phyloP scores from a whole-genome alignment of 129 eudicot species.

The Ambrosia artemisiifolia region DNA sequence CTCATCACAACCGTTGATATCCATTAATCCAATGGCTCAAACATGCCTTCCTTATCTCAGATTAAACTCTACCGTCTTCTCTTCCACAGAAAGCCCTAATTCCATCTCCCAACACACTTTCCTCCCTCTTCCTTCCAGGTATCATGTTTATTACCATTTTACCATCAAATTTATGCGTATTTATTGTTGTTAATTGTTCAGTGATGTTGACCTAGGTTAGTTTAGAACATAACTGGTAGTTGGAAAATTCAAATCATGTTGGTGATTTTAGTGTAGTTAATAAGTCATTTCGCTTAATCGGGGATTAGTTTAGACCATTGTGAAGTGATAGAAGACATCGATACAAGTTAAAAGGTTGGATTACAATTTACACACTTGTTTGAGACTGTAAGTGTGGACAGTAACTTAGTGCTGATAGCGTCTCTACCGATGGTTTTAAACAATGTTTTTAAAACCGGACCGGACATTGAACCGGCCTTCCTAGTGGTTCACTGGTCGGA shows the following conservation, averaged over 20 bases:
- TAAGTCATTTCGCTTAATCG: too few relatives aligned
- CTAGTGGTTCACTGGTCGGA: too few relatives aligned
- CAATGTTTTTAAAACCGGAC: too few relatives aligned
- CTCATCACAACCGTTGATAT: not conserved
- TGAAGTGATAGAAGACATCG: too few relatives aligned
- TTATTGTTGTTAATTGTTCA: not conserved
- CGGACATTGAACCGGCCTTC: too few relatives aligned
- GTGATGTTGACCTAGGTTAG: not conserved
- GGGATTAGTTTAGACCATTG: too few relatives aligned
- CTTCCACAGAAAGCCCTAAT: constrained; percentile 40
- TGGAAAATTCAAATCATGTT: not conserved
- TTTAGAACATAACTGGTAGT: not conserved
- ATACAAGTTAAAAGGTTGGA: too few relatives aligned
- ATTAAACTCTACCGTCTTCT: constrained; percentile 38
- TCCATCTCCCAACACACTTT: constrained; percentile 19
- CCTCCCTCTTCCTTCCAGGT: constrained; percentile 56
- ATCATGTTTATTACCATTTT: not conserved
- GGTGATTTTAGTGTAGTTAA: too few relatives aligned
- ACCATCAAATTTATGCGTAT: not conserved
- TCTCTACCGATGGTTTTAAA: too few relatives aligned
- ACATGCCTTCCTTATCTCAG: constrained; percentile 50
- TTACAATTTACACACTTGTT: too few relatives aligned
- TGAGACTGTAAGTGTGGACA: too few relatives aligned
- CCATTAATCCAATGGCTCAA: constrained; percentile 48
- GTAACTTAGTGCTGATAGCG: too few relatives aligned